These are phyloP conservation scores for Colletotrichum australisinense DNA, from an alignment of 2,329 filamentous ascomycete species.

Conservation along the genomic window DNA sequence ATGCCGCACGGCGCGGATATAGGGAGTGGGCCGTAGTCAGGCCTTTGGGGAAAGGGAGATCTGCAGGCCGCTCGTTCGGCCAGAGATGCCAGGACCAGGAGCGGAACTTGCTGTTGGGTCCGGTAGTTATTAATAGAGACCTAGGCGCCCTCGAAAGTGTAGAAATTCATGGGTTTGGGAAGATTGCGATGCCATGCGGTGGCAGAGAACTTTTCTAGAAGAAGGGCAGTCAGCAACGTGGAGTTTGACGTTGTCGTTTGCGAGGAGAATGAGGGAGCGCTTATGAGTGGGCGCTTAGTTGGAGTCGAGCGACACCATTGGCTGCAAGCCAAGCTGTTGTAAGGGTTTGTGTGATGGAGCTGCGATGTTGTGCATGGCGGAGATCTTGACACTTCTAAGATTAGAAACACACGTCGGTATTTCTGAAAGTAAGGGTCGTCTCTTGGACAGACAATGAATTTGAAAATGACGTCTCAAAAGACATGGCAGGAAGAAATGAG, in stretches of 20 bases:
- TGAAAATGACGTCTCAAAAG: neutral
- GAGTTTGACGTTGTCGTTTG: constrained; percentile 14
- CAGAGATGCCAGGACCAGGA: constrained; percentile 1
- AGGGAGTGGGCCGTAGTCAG: neutral
- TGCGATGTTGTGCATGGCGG: constrained; percentile 29
- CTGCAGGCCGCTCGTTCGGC: constrained; percentile 5
- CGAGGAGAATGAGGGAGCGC: constrained; percentile 19
- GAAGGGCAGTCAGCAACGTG: neutral
- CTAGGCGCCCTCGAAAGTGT: constrained; percentile 7
- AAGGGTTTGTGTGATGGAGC: constrained; percentile 29
- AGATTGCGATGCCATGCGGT: neutral
- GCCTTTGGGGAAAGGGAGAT: constrained; percentile 10
- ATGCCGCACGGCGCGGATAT: constrained; percentile 4
- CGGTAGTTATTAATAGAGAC: constrained; percentile 36
- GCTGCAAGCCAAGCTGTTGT: neutral
- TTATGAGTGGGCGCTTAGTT: constrained; percentile 35
- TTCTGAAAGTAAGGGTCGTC: neutral
- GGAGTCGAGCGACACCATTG: constrained; percentile 24
- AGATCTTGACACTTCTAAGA: constrained; percentile 14
- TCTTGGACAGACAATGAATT: neutral
- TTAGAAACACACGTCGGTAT: constrained; percentile 22
- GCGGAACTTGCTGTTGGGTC: neutral
- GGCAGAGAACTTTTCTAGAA: constrained; percentile 30
- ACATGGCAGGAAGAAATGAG: neutral
- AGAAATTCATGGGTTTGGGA: neutral